Percentiles rank a stretch among this genome's conserved stretches.
Conservation (phyloP, 805 yeast genomes). For the Schwanniomyces yamadae region DNA sequence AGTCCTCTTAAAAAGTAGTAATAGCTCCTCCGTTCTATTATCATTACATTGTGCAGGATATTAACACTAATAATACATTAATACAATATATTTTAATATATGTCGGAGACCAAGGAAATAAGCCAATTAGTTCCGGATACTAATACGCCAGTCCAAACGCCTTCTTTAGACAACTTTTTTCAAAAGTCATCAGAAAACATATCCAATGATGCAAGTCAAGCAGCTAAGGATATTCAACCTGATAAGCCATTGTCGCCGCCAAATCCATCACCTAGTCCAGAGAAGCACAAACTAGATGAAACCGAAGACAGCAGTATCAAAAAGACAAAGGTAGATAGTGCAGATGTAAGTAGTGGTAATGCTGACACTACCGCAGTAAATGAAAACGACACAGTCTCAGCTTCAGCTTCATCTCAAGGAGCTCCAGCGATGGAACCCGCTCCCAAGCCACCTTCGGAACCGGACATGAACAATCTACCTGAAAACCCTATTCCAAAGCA, state of each 20-base stretch:
- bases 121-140: conserved; percentile 24
- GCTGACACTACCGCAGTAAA: background rate
- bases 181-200: conserved; percentile 15
- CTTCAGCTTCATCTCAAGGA: conserved; percentile 18
- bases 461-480: conserved; percentile 70
- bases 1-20: background rate
- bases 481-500: conserved; percentile 71
- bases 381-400: conserved; percentile 1
- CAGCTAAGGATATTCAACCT: conserved; percentile 12
- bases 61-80: conserved; percentile 2
- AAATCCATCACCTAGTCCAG: conserved; percentile 44
- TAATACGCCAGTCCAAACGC: conserved; percentile 40
- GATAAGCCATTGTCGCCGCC: conserved; percentile 46
- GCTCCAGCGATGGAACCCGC: conserved; percentile 46
- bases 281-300: conserved; percentile 30
- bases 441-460: conserved; percentile 72
- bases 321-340: conserved; percentile 7
- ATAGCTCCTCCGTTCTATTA: background rate
- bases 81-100: conserved; percentile 6
- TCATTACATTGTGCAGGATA: conserved; percentile 1
- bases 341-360: background rate
- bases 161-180: conserved; percentile 30
- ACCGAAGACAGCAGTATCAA: conserved; percentile 15
- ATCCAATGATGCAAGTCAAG: conserved; percentile 13
- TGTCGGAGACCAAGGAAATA: conserved; percentile 25